Conservation (phyloP, 495 filamentous ascomycete genomes). For the Cladorrhinum samala region DNA sequence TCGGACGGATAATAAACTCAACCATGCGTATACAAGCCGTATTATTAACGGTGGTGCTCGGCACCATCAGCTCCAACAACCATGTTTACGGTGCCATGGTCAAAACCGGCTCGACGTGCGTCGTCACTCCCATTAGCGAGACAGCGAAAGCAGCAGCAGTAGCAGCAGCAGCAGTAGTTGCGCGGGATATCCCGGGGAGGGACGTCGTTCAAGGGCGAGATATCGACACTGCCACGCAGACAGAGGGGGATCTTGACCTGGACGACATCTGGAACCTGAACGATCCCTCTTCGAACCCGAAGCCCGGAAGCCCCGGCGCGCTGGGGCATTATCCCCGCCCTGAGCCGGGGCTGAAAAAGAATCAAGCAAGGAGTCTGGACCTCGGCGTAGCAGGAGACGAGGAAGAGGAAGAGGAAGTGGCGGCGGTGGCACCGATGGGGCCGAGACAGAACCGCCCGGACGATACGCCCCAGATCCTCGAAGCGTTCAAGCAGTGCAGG, state of each 20-base stretch:
- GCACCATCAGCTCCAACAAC: no score
- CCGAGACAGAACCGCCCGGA: constrained; percentile 11
- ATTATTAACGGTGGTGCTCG: no score
- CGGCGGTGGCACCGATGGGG: no score
- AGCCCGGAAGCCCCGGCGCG: constrained; percentile 2
- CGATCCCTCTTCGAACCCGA: not conserved
- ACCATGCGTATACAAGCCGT: no score
- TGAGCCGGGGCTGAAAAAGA: not conserved
- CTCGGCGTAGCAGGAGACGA: no score
- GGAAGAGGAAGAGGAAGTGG: no score
- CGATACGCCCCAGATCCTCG: constrained; percentile 37
- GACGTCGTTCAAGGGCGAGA: constrained; percentile 1
- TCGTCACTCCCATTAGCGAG: constrained; percentile 26
- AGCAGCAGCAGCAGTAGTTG: no score
- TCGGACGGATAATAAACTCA: no score
- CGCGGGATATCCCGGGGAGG: not conserved
- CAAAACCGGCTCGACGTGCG: constrained; percentile 33
- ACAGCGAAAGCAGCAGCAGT: not conserved
- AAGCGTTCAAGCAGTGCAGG: constrained; percentile 37
- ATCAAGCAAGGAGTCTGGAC: no score
- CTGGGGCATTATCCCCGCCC: constrained; percentile 14
- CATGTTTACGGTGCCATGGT: constrained; percentile 22
- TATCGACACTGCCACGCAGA: constrained; percentile 18
- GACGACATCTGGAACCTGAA: not conserved
- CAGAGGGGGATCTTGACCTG: constrained; percentile 8